Evolutionary conservation across 2,329 filamentous ascomycete species (phyloP).

Genomic region (Cercospora canescens): DNA sequence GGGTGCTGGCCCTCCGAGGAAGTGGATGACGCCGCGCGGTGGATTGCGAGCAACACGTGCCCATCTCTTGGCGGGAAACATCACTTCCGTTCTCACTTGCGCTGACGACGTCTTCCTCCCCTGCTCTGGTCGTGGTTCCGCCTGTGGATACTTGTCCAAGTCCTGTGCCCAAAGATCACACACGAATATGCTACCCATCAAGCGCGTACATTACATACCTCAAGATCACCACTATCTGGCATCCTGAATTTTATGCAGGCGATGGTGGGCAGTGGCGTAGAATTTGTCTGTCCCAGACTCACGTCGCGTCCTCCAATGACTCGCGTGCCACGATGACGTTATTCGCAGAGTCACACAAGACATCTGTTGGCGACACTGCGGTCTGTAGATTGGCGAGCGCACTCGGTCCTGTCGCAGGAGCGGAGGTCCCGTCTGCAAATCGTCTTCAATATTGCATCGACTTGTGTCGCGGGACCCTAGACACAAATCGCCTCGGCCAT

Average conservation of each 20-base stretch:
- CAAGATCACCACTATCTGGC: background rate
- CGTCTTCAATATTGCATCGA: background rate
- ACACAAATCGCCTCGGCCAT: background rate
- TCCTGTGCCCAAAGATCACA: background rate
- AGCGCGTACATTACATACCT: background rate
- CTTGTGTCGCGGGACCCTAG: background rate
- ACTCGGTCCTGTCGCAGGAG: too few relatives aligned
- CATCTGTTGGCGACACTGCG: background rate
- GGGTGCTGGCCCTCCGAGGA: background rate
- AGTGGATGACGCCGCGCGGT: background rate
- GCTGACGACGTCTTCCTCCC: too few relatives aligned
- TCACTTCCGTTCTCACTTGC: background rate
- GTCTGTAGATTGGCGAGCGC: background rate
- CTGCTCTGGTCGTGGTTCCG: background rate
- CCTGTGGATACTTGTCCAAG: background rate
- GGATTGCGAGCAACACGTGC: background rate
- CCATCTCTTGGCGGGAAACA: background rate
- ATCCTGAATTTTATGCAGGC: background rate
- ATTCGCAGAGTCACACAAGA: background rate
- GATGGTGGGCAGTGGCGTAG: background rate
- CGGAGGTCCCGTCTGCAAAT: too few relatives aligned
- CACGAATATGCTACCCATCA: background rate
- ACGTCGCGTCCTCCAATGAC: background rate
- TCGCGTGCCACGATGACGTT: background rate
- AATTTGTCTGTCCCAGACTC: background rate